These are phyloP conservation scores for Suillus luteus DNA, from an alignment of 768 basidiomycete genomes.

Conservation along the genomic window DNA sequence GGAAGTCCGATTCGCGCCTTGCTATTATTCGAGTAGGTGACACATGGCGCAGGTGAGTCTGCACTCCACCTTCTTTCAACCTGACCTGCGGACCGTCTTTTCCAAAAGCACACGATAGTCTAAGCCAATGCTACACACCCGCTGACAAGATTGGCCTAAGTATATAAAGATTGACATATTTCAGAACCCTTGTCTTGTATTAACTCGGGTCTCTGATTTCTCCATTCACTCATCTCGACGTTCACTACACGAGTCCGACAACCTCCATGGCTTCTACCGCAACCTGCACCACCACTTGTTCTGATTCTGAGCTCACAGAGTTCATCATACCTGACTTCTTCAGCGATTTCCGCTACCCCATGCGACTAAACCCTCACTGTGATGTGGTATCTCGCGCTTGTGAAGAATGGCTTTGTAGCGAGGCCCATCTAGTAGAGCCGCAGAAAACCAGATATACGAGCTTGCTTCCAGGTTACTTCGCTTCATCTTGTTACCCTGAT, in stretches of 20 bases:
- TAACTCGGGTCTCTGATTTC: neutral
- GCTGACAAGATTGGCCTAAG: neutral
- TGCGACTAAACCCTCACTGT: neutral
- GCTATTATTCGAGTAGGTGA: neutral
- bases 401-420: neutral
- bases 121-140: neutral
- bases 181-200: neutral
- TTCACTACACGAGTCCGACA: neutral
- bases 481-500: constrained; percentile 63
- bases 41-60: neutral
- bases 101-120: neutral
- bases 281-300: neutral
- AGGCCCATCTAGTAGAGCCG: constrained; percentile 26
- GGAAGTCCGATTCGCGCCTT: neutral
- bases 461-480: constrained; percentile 49
- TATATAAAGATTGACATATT: neutral
- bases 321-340: constrained; percentile 2
- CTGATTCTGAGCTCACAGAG: neutral
- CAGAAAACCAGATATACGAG: constrained; percentile 44
- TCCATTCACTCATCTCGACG: neutral
- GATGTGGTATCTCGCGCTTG: neutral
- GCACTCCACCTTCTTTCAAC: neutral
- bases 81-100: neutral
- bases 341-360: neutral
- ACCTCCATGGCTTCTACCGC: neutral